Base-by-base conservation (phyloP, 108 stramenopile species). In the Nitzschia palea region DNA sequence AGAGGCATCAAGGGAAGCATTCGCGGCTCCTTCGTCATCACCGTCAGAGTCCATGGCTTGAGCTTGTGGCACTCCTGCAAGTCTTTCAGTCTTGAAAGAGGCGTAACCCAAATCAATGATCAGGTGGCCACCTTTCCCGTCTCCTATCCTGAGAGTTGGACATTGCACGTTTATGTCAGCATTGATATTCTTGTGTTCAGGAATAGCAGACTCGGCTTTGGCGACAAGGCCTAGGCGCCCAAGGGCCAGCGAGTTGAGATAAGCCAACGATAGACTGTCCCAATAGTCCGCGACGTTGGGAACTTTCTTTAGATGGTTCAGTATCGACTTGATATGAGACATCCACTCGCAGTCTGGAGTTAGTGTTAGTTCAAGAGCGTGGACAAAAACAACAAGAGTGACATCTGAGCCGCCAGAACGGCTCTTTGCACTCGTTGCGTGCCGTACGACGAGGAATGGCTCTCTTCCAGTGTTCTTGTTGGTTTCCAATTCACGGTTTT, bases 81-180 rank as follows among this genome's bases (percentile, higher is more conserved):
- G 63, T 26, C 71, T 71, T 2, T 81, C 80, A 18, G 83, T 88
- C 29, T 34, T 56, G 33, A 88, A 33, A 53, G 59, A 56, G 14
- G 80, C 77, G 28, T 31, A 29, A 29, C 87, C 87, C 8, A 86
- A 52, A 58, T 88, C 87, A 30, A 83, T 48, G 0, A 74, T 30
- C 0, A 88, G 22, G 25, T 60, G 33, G 14, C 44, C 37, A 26
- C 68, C 78, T 17, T 65, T 32, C 20, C 62, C 71, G 50, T 70
- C 78, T 0, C 69, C 58, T 2, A 88, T 67, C 35, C 34, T 53
- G 34, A 88, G 18, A 10, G 79, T 30, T 30, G 87, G 87, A 29
- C 77, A 83, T 30, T 81, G 43, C 17, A 85, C 42, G 3, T 20
- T 28, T 18, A 88, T 54, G 40, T 79, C 68, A 3, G 81, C 53